Conservation (phyloP, 73 alveolate genomes). For the Loxodes magnus region DNA sequence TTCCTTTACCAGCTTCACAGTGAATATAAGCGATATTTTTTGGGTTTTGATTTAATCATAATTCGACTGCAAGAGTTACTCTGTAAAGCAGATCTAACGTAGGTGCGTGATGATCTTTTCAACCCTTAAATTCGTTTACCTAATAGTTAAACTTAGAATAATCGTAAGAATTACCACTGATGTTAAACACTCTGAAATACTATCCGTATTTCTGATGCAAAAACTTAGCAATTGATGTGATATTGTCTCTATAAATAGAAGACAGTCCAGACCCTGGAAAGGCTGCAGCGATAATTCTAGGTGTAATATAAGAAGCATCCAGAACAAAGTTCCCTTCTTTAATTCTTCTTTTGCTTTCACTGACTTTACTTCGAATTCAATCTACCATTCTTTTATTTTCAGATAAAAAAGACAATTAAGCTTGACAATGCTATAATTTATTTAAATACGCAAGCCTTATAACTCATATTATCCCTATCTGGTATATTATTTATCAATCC, state of each 20-base stretch:
- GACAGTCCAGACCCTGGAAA: constrained; percentile 72
- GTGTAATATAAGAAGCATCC: constrained; percentile 62
- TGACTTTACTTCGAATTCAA: constrained; percentile 25
- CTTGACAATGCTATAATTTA: too few relatives aligned
- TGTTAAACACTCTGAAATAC: not conserved
- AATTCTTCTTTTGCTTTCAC: constrained; percentile 44
- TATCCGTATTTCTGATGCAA: not conserved
- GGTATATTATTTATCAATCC: too few relatives aligned
- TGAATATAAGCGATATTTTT: not conserved
- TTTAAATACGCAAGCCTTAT: too few relatives aligned
- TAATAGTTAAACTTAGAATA: constrained; percentile 1
- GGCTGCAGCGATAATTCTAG: constrained; percentile 69
- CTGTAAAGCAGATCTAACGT: not conserved
- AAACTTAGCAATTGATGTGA: constrained; percentile 10
- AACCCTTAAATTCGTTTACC: not conserved
- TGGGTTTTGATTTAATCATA: not conserved
- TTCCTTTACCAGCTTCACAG: constrained; percentile 90
- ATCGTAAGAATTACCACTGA: constrained; percentile 5
- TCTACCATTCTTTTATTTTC: too few relatives aligned
- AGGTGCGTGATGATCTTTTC: constrained; percentile 2
- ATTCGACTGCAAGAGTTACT: not conserved
- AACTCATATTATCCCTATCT: too few relatives aligned
- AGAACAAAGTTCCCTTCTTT: constrained; percentile 39
- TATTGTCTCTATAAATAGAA: constrained; percentile 58
- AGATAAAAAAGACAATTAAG: too few relatives aligned